Conservation (phyloP, 352 stramenopile species). For the Phytophthora constricta region DNA sequence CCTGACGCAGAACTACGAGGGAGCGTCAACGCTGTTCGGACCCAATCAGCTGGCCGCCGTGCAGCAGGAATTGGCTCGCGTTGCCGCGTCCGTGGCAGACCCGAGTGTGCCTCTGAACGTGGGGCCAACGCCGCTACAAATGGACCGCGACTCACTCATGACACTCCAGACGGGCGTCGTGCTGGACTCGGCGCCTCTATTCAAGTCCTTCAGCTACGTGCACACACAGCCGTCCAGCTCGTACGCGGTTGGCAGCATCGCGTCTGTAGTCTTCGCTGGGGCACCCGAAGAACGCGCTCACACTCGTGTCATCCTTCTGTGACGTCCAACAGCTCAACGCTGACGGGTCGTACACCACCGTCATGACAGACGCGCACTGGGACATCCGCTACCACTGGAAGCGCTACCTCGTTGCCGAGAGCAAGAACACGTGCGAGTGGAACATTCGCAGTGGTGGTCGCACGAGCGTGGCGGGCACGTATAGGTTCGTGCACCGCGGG, state of each 20-base stretch:
- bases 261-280: conserved; percentile 49
- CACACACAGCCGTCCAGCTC: conserved; percentile 28
- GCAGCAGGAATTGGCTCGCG: conserved; percentile 57
- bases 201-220: conserved; percentile 35
- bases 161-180: conserved; percentile 47
- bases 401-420: conserved; percentile 34
- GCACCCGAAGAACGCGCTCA: conserved; percentile 58
- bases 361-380: conserved; percentile 65
- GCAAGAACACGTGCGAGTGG: conserved; percentile 57
- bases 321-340: conserved; percentile 47
- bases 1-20: conserved; percentile 69
- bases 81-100: conserved; percentile 40
- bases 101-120: conserved; percentile 30
- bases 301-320: conserved; percentile 51
- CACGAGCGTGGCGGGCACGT: conserved; percentile 43
- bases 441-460: conserved; percentile 37
- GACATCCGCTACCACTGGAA: conserved; percentile 56
- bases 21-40: conserved; percentile 73
- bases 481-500: conserved; percentile 55
- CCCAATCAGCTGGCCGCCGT: conserved; percentile 65
- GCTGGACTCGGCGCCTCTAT: conserved; percentile 32
- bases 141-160: conserved; percentile 41
- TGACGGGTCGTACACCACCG: conserved; percentile 29
- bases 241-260: conserved; percentile 43
- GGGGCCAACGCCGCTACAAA: conserved; percentile 41